phyloP scores from a whole-genome alignment of 768 basidiomycete genomes.

The Cytidiella melzeri region DNA sequence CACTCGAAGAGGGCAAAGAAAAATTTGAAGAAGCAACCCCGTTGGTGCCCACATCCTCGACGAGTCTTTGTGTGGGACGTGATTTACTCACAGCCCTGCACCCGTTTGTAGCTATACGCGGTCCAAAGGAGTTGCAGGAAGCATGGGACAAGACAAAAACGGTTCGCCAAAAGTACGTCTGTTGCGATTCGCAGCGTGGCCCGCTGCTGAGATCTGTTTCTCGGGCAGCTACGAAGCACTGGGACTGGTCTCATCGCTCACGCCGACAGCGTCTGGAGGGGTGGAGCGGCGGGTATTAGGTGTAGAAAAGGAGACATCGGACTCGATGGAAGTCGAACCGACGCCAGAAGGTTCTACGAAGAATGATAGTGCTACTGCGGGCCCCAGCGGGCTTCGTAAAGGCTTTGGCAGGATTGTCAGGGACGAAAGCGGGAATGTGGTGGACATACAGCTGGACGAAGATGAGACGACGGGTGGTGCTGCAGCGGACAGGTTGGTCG shows the following conservation, averaged over 20 bases:
- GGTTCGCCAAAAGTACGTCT: slow-evolving; percentile 82
- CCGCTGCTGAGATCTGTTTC: slow-evolving; percentile 9
- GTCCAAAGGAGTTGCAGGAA: slow-evolving; percentile 74
- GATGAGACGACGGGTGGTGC: slow-evolving; percentile 38
- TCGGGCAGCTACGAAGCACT: slow-evolving; percentile 62
- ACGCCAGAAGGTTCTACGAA: slow-evolving; percentile 18
- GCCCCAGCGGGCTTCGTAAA: slow-evolving; percentile 34
- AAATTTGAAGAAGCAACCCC: slow-evolving; percentile 71
- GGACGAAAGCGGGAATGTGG: slow-evolving; percentile 70
- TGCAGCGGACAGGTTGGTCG: slow-evolving; percentile 31
- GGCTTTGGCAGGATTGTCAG: slow-evolving; percentile 80
- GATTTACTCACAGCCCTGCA: slow-evolving; percentile 9
- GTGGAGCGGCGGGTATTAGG: slow-evolving; percentile 37
- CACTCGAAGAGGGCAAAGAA: slow-evolving; percentile 72
- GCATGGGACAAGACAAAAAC: slow-evolving; percentile 88
- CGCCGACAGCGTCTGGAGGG: slow-evolving; percentile 65
- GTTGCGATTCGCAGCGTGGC: slow-evolving; percentile 10
- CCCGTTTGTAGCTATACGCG: slow-evolving; percentile 55
- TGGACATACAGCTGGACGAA: slow-evolving; percentile 61
- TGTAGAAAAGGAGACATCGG: not conserved
- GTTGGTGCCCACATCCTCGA: no score
- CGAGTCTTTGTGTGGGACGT: no score
- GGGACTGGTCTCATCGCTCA: slow-evolving; percentile 64
- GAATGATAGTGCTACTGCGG: not conserved
- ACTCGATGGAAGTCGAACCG: slow-evolving; percentile 8